Base-by-base conservation (phyloP, 1,284 basidiomycete genomes). In the Ustilago hordei region DNA sequence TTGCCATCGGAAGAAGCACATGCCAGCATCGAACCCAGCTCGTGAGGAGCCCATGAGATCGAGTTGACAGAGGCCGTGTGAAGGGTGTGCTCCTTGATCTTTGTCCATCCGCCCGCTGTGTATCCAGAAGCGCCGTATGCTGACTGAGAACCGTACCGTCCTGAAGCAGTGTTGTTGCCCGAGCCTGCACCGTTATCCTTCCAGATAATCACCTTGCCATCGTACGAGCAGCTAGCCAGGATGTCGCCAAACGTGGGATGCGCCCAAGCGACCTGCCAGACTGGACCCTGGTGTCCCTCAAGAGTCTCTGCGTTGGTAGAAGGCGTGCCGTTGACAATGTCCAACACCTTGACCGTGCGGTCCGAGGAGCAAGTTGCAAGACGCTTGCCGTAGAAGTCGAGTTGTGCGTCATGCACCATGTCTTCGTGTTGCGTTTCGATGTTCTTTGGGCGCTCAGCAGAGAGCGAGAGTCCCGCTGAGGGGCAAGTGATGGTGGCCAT, bases 201-300 rank as follows among this genome's bases (percentile, higher is more conserved):
- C 96, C 97, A 99, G 79, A 99, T 96, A 87, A 98, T 91, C 52
- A 98, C 96, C 83, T 97, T 95, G 60, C 96, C 96, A 82, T 99
- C 96, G 87, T 98, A 99, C 5, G 95, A 98, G 86, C 94, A 97
- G 39, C 94, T 96, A 19, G 96, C 96, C 57, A 99, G 91, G 84
- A 99, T 97, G 75, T 93, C 92, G 1, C 96, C 96, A 81, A 94
- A 84, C 13, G 84, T 85, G 95, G 97, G 96, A 84, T 99, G 95
- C 8, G 94, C 96, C 97, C 96, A 99, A n/a, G 95, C 91, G 55
- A 99, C 92, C 86, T 97, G 95, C 95, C 96, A 98, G 41, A 99
- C 95, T 4, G 96, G 96, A 17, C 95, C 95, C 13, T 95, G 94
- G 87, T 98, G 97, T 50, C 80, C 83, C 13, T 75, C 62, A 8